Base-by-base conservation (phyloP, 2,329 filamentous ascomycete species). In the Penicillium expansum region DNA sequence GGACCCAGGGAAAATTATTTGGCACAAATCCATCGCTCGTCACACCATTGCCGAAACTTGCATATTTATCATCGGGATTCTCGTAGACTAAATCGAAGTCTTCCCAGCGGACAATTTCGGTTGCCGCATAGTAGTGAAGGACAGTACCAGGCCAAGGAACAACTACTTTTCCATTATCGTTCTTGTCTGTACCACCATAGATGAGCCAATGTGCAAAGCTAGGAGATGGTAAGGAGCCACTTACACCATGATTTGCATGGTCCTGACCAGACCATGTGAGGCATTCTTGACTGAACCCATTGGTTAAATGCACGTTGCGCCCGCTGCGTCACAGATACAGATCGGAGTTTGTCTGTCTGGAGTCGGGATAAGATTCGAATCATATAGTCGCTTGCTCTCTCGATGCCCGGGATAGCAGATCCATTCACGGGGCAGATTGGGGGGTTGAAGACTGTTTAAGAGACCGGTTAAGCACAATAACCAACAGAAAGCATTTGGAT, bases 91-190 rank as follows among this genome's bases (percentile, higher is more conserved):
- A 29, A 13, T 53, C 49, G 6, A 58, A 58, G 52, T 58, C 52
- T 43, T 58, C 56, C 56, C 56, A 58, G 30, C 56, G 56, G 10
- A 58, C 13, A 20, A 58, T 58, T 10, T 48, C 51, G 4, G 56
- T 58, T 33, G 56, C 56, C 16, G 52, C 48, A 32, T 58, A 58
- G 47, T 58, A 58, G 32, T 58, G 56, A n/a, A 58, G 47, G 13
- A 58, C 53, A n/a, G 56, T 58, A 11, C 56, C 56, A 3, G 56
- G 56, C 56, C 56, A 58, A 2, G 56, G 56, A 16, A 56, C 56
- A 18, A 58, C 38, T 14, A 58, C 41, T 18, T 58, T 58, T 18
- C 55, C 55, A 24, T 38, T 48, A 22, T 27, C 45, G n/a, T 55
- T 55, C 30, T 55, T 55, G 30, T 55, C 52, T 55, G 20, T 50